Base-by-base conservation (phyloP, 2,329 filamentous ascomycete species). In the Leptographium radiaticola region DNA sequence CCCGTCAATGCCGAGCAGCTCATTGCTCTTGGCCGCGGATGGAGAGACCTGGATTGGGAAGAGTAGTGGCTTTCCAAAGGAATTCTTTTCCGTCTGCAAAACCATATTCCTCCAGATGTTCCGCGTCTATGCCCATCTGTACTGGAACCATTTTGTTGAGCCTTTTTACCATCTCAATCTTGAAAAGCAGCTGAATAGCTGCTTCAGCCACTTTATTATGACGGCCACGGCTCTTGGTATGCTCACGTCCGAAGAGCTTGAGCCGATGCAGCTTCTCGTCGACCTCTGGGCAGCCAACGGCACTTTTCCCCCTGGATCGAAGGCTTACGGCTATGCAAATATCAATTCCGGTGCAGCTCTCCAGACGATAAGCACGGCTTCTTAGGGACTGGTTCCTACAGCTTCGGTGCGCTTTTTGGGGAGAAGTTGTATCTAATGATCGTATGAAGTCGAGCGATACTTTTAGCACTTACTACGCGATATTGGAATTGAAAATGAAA, bases 81-180 rank as follows among this genome's bases (percentile, higher is more conserved):
- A 88, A 60, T 97, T 96, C 68, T 77, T 91, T 62, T 81, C 85
- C 57, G 89, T 95, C 61, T 93, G 91, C 74, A 89, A 94, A 74
- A 85, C 85, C 60, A 93, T 96, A 64, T 91, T 96, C 74, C 86
- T 91, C 63, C 93, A 96, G 71, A 97, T 98, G 86, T 97, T 98
- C 76, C 87, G 93, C 56, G 91, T 96, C 62, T 98, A 98, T 66
- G 86, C 93, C 49, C 93, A 98, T 70, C 82, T 98, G 57, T 98
- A 98, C 75, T 96, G 95, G 79, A 88, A 90, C 55, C 93, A 98
- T 70, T 98, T 88, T 69, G 73, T 83, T 57, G 86, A 89, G 60
- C 86, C 86, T 6, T 89, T 89, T 69, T 91, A 89, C 70, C 84
- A 90, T 67, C 76, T 91, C 59, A 89, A 87, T 70, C 73, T 86